Conservation (phyloP, 108 stramenopile genomes). For the Ochromonas danica region DNA sequence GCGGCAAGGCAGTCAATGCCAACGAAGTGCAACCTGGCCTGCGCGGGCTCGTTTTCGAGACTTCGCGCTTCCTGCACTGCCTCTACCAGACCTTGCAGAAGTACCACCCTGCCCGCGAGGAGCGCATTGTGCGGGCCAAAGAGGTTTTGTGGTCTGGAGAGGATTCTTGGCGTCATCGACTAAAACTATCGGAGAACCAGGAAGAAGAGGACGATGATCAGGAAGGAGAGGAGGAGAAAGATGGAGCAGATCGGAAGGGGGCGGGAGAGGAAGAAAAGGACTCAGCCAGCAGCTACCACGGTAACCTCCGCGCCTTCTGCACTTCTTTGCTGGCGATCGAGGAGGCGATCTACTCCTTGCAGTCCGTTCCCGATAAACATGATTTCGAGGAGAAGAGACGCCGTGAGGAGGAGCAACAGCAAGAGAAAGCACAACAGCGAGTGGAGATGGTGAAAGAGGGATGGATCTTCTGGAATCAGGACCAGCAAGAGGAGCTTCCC, state of each 20-base stretch:
- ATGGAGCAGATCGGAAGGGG: neutral
- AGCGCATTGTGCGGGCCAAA: too few relatives aligned
- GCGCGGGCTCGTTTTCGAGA: too few relatives aligned
- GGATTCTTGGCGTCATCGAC: too few relatives aligned
- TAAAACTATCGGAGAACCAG: neutral
- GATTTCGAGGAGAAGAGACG: too few relatives aligned
- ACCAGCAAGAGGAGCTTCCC: too few relatives aligned
- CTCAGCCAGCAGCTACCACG: neutral
- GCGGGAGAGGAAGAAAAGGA: neutral
- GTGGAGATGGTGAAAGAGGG: neutral
- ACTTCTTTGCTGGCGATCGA: neutral
- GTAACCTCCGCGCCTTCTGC: neutral
- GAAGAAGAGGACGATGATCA: neutral
- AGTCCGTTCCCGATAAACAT: neutral
- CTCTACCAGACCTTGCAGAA: too few relatives aligned
- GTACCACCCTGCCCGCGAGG: too few relatives aligned
- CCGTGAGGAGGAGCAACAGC: conserved; percentile 5
- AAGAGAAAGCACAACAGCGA: neutral
- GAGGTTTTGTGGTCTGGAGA: too few relatives aligned
- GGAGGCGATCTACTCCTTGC: neutral
- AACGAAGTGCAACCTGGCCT: too few relatives aligned
- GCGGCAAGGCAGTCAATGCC: too few relatives aligned
- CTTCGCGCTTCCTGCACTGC: too few relatives aligned
- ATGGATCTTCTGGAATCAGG: neutral
- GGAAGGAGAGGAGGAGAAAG: neutral